Evolutionary conservation across 1,284 basidiomycete species (phyloP), one percentile per base, ranked within the genome.

Genomic region (Irpex sp.): DNA sequence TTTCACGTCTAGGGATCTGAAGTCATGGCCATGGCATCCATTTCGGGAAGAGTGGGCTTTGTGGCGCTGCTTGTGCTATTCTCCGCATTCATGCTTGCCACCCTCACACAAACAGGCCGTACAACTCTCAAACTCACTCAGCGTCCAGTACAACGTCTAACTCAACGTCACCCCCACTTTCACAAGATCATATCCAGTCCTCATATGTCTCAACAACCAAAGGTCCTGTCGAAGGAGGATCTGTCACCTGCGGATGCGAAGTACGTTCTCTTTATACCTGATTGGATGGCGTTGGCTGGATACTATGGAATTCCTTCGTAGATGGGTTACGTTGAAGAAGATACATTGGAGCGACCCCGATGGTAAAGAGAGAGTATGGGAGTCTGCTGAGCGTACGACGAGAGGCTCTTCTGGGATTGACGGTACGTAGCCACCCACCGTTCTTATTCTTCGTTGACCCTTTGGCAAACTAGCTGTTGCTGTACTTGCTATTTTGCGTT

Each of bases 311-410:
- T 58, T 64, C 49, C 15, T 3, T 62, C 37, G 21, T 68, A 92
- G 89, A 76, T 93, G 91, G 87, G 81, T 93, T 56, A 83, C 83
- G 4, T 76, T 93, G 69, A 88, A 89, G 74, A 87, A 86, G 75
- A 85, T 95, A 66, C 82, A 83, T 47, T 96, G 88, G 76, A 74
- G 81, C 62, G 93, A 96, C 77, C 81, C 86, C 68, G 84, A 86
- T 5, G 93, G 94, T 1, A 85, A 81, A 70, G 80, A 92, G 90
- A 81, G 94, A 61, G 70, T 83, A 49, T 97, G 95, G 95, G 96
- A 97, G 75, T 88, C 81, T 63, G 94, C 94, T 13, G 87, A 92
- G 69, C 82, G 95, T 38, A 89, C 86, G 71, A 94, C 92, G 8
- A 82, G 91, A 49, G 83, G 85, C 55, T 79, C 84, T 11, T 85